Base-by-base conservation (phyloP, 441 rosid species). In the Dalechampia spathulata region DNA sequence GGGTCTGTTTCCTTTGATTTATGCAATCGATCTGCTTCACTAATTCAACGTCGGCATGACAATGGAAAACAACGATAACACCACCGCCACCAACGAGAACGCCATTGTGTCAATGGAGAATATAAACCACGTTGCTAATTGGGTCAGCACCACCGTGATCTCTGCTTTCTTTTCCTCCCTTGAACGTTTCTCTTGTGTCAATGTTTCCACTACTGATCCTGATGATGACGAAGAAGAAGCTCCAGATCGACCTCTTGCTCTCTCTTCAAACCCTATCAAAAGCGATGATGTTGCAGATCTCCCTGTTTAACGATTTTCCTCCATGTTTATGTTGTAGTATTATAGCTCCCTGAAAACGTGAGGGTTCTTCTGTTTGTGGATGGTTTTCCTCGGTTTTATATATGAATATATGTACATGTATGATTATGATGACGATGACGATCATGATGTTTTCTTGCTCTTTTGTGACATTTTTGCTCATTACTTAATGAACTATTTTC, bases 121-220 rank as follows among this genome's bases (percentile, higher is more conserved):
- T 57, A 66, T 73, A 7, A 76, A 70, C 68, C 60, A 58, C 41
- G 78, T 76, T 55, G 83, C 84, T 0, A 67, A 60, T 62, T 80
- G 86, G 86, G 67, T 84, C 26, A 61, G 86, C 68, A 28, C 78
- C 72, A 52, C 79, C 57, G 84, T 85, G 12, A 67, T 74, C 62
- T 72, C 84, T 70, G 88, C 88, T 66, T 85, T 82, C 76, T 85
- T 85, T 71, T 66, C 81, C 22, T 85, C 89, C 47, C 78, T 82
- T 1, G 88, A 85, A 60, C 81, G 84, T 3, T 85, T 75, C 74
- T 72, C 88, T 49, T 82, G 92, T 63, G 86, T 85, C 69, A 82
- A 82, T 45, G 63, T 82, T 60, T 32, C 78, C 56, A 85, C 84
- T 70, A 61, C 57, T 59, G 82, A 80, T 47, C 71, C 60, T 40